Base-by-base conservation (phyloP, 108 stramenopile species). In the Aurantiochytrium sp. region DNA sequence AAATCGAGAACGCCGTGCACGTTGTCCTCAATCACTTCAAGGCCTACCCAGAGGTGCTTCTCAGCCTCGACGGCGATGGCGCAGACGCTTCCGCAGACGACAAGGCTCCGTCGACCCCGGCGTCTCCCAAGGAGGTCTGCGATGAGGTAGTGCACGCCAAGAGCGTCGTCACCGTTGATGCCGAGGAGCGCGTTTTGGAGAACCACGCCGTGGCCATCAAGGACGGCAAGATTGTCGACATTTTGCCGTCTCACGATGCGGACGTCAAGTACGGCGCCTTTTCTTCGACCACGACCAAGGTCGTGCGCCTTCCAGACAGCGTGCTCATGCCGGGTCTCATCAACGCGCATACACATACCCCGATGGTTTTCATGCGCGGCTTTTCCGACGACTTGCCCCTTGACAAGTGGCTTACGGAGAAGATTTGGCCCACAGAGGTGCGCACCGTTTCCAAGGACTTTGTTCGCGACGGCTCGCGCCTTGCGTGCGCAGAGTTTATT, bases 331-430 rank as follows among this genome's bases (percentile, higher is more conserved):
- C 89, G 12, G 89, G 89, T n/a, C 21, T 90, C 2, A n/a, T 90
- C 76, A 90, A 90, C 76, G 87, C 87, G 8, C 89, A 90, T 53
- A 90, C 89, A 43, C 89, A 90, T 87, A 51, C 88, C 23, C 88
- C 49, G 21, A 76, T 90, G 83, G 44, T 29, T 29, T 23, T 45
- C 45, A 88, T 90, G 88, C 87, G 89, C 59, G 89, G 89, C 23
- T 88, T 90, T 28, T n/a, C n/a, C 16, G 89, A 87, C 83, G 89
- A 90, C 89, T 5, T 51, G 14, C 57, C 8, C 10, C 89, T 90
- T 18, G n/a, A 25, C 44, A 49, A 58, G 59, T 90, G 89, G 89
- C 89, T 90, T 14, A 87, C 47, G 35, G 25, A 42, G 0, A 88
- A 23, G 35, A 87, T 90, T 18, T 90, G 89, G 89, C 89, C 89